phyloP scores from a whole-genome alignment of 306 rosid species.

The Begonia peltatifolia region DNA sequence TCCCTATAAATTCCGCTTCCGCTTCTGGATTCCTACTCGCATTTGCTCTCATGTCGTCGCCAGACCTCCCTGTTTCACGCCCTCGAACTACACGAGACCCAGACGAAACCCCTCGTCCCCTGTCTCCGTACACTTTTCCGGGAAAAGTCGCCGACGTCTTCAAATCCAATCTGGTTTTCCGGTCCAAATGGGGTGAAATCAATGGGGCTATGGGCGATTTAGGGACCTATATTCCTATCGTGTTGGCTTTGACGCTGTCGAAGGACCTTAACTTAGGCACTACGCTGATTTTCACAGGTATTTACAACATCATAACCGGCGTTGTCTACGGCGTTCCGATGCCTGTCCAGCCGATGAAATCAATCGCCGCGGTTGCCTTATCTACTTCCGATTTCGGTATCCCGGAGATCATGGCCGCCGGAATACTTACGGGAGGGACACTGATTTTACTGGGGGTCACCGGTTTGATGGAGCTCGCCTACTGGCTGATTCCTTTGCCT shows the following conservation, averaged over 20 bases:
- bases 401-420: conserved; percentile 68
- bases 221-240: conserved; percentile 62
- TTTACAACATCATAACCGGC: conserved; percentile 53
- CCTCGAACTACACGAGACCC: too few species aligned
- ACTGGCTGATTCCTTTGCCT: conserved; percentile 35
- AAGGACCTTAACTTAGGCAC: conserved; percentile 49
- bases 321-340: conserved; percentile 60
- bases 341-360: conserved; percentile 82
- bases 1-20: too few species aligned
- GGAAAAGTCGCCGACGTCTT: conserved; percentile 14
- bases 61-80: too few species aligned
- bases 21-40: too few species aligned
- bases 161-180: conserved; percentile 30
- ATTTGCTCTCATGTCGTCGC: too few species aligned
- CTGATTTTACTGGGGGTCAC: conserved; percentile 34
- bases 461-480: conserved; percentile 40
- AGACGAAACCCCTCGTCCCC: not conserved
- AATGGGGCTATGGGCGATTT: conserved; percentile 71
- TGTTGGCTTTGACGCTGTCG: conserved; percentile 41
- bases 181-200: conserved; percentile 48
- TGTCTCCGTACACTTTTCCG: conserved; percentile 4
- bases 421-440: conserved; percentile 38
- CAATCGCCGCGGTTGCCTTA: conserved; percentile 51
- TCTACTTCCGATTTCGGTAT: conserved; percentile 30
- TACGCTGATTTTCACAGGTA: conserved; percentile 50